phyloP scores from a whole-genome alignment of 108 stramenopile genomes.

The Pseudonitzschia multistriata region DNA sequence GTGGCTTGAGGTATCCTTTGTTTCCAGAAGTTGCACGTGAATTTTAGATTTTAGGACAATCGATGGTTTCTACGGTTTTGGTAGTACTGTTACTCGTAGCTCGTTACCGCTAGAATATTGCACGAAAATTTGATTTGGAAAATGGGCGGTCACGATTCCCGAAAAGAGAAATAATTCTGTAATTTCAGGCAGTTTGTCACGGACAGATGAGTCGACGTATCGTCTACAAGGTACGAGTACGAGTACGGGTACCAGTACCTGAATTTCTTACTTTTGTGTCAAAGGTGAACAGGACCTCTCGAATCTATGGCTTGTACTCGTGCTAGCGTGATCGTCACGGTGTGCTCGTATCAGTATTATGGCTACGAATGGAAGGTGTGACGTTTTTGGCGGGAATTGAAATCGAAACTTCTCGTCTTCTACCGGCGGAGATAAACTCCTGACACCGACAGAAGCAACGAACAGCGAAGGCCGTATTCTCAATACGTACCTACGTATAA shows the following conservation, averaged over 20 bases:
- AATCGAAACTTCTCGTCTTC: neutral
- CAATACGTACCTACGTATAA: neutral
- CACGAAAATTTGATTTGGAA: neutral
- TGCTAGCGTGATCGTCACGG: no score
- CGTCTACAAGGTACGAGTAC: no score
- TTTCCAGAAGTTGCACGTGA: conserved; percentile 8
- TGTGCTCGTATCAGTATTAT: no score
- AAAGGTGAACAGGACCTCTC: conserved; percentile 1
- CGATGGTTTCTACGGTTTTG: no score
- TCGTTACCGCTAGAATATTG: no score
- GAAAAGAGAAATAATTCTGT: neutral
- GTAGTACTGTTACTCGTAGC: no score
- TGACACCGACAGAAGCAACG: no score
- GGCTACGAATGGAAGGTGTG: neutral
- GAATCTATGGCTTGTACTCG: neutral
- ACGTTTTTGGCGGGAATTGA: neutral
- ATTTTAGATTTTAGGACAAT: no score
- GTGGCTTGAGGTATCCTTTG: neutral
- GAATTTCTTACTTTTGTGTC: no score
- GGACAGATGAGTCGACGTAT: neutral
- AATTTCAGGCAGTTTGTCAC: conserved; percentile 3
- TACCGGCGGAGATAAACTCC: no score
- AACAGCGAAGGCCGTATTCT: no score
- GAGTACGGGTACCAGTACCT: no score
- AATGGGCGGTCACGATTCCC: neutral